Percentiles rank a stretch among this genome's conserved stretches.
phyloP scores from a whole-genome alignment of 805 yeast species.

The Brettanomyces sp. region DNA sequence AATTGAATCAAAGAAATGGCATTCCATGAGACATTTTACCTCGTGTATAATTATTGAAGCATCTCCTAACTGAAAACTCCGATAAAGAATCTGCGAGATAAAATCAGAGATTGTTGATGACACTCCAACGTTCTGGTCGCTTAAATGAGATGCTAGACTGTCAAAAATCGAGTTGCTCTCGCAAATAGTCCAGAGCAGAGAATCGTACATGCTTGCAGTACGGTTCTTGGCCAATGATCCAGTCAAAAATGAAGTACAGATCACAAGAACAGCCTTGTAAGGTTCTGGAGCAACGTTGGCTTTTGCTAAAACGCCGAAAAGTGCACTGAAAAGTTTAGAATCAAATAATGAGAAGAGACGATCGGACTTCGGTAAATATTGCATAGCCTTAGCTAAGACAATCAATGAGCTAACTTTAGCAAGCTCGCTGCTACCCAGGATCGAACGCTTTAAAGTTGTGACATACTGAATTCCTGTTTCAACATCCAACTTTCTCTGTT shows the following conservation, averaged over 20 bases:
- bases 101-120: conserved; percentile 35
- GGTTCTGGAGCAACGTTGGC: conserved; percentile 15
- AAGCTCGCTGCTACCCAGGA: conserved; percentile 35
- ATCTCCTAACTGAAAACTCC: conserved; percentile 32
- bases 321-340: conserved; percentile 12
- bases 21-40: conserved; percentile 4
- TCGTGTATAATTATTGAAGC: conserved; percentile 13
- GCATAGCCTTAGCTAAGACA: conserved; percentile 44
- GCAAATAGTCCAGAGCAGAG: conserved; percentile 6
- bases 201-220: conserved; percentile 21
- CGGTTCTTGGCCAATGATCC: conserved; percentile 32
- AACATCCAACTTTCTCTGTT: conserved; percentile 13
- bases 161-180: conserved; percentile 31
- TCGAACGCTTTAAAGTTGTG: conserved; percentile 26
- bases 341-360: conserved; percentile 14
- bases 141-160: conserved; percentile 32
- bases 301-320: conserved; percentile 15
- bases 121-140: conserved; percentile 35
- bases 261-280: conserved; percentile 16
- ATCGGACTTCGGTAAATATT: conserved; percentile 31
- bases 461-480: conserved; percentile 12
- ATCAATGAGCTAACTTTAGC: conserved; percentile 45
- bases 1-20: conserved; percentile 9
- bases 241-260: conserved; percentile 30
- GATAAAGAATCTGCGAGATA: conserved; percentile 33